Base-by-base conservation (phyloP, 495 filamentous ascomycete genomes). In the Penicillium lividum region DNA sequence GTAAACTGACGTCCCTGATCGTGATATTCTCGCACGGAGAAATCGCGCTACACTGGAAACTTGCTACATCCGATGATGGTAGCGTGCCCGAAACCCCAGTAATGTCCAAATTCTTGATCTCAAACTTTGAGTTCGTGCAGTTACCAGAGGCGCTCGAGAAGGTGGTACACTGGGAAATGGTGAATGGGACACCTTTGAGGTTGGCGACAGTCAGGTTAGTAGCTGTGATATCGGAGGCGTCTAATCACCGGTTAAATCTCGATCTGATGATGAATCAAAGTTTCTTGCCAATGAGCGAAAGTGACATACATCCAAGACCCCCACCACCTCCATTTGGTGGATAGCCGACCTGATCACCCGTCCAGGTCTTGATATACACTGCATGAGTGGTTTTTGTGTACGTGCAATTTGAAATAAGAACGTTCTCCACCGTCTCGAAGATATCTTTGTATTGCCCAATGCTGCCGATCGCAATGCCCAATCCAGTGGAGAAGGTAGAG, bases 271-370 rank as follows among this genome's bases (percentile, higher is more conserved):
- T 22, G 22, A 22, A 22, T 22, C 22, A 22, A 22, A 22, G 22
- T 22, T 22, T 22, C 22, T 22, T 22, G 22, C 22, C 22, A 22
- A 22, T 22, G 22, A 22, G 22, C 22, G 22, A 22, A 30, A 7
- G 44, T 56, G 27, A 77, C 68, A 54, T 64, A 75, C 73, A 73
- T 33, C 76, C 76, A 5, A 78, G 52, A n/a, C 77, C 77, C 3
- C 75, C 76, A 18, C 77, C 77, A 0, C 77, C 77, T n/a, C 77
- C 76, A 56, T 80, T 79, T 0, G 77, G 77, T 16, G 76, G 76
- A 58, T 78, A 76, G 7, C 77, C 75, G 25, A 66, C 65, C 51
- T 72, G 70, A n/a, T 73, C 70, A 27, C 62, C 75, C 1, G 77
- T 79, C 75, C 75, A 77, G 1, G 72, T 80, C 57, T 80, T 80